Conservation (phyloP, 352 stramenopile species). For the Phytophthora ohioensis region DNA sequence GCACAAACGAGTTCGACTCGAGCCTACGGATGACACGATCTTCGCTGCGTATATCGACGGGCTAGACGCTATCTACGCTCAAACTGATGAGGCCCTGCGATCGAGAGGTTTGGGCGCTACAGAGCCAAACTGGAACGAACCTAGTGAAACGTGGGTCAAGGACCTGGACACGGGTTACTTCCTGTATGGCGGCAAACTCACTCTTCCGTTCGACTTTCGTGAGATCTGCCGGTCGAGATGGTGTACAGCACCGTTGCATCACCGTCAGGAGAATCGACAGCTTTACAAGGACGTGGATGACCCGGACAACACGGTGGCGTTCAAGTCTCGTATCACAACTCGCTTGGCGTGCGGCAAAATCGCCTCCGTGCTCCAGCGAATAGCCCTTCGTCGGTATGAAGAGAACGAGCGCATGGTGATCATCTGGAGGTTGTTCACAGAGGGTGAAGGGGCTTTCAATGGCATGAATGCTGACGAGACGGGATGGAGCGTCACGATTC, state of each 20-base stretch:
- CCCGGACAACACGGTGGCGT: constrained; percentile 17
- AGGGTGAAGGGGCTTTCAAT: constrained; percentile 29
- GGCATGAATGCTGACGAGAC: constrained; percentile 33
- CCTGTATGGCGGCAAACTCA: constrained; percentile 14
- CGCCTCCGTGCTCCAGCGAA: constrained; percentile 27
- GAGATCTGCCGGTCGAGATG: constrained; percentile 9
- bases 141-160: constrained; percentile 12
- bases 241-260: constrained; percentile 8
- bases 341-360: constrained; percentile 5
- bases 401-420: constrained; percentile 22
- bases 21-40: constrained; percentile 12
- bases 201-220: constrained; percentile 16
- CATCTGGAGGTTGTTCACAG: constrained; percentile 30
- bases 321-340: constrained; percentile 30
- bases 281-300: constrained; percentile 14
- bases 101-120: neutral
- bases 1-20: constrained; percentile 21
- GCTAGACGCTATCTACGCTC: constrained; percentile 13
- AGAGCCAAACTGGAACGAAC: constrained; percentile 1
- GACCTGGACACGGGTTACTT: constrained; percentile 23
- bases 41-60: constrained; percentile 11
- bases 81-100: constrained; percentile 20
- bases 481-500: constrained; percentile 18
- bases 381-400: constrained; percentile 21
- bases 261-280: constrained; percentile 25